Conservation (phyloP, 176 grass and related monocot genomes). For the Canna indica region DNA sequence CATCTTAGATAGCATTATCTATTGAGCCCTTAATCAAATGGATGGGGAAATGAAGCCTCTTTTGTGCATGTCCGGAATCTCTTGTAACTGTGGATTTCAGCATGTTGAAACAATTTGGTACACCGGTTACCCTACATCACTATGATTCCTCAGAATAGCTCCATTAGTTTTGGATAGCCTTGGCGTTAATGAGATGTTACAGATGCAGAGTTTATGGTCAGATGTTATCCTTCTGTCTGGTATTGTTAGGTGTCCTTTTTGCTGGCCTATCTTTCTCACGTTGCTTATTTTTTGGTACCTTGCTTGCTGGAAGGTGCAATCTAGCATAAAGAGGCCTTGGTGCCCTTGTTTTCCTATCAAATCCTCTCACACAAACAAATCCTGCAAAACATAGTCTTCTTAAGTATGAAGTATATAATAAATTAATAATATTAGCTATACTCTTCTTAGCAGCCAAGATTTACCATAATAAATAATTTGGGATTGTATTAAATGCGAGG, state of each 20-base stretch:
- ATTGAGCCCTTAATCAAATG: not conserved
- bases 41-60: not conserved
- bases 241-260: slow-evolving; percentile 14
- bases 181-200: not conserved
- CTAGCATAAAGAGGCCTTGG: slow-evolving; percentile 59
- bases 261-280: slow-evolving; percentile 11
- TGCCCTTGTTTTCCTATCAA: slow-evolving; percentile 41
- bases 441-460: no score
- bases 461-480: no score
- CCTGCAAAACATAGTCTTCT: slow-evolving; percentile 42
- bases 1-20: not conserved
- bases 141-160: not conserved
- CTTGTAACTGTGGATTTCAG: not conserved
- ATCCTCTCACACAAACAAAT: slow-evolving; percentile 62
- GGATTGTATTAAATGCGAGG: no score
- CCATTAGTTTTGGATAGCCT: not conserved
- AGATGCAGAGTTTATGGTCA: not conserved
- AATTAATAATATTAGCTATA: no score
- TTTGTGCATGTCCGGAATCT: not conserved
- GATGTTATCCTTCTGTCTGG: slow-evolving; percentile 19
- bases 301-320: slow-evolving; percentile 53
- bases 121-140: not conserved
- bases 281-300: slow-evolving; percentile 29
- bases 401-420: no score
- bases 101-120: not conserved